Percentiles rank a stretch among this genome's conserved stretches.
Evolutionary conservation across 2,329 filamentous ascomycete genomes (phyloP).

Genomic region (Bimuria novae-zelandiae): DNA sequence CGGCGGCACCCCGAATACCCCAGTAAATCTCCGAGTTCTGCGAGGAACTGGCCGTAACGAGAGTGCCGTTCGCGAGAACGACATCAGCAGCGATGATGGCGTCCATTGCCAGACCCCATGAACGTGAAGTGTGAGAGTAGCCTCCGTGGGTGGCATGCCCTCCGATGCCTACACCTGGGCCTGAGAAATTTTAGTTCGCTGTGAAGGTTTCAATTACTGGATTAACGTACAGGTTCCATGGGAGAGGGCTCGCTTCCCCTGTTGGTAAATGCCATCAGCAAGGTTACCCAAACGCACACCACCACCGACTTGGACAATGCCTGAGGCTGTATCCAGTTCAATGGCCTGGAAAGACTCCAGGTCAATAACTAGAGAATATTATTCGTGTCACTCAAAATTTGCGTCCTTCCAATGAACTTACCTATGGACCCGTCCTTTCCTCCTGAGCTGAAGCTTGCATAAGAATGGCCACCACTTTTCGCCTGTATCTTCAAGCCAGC

Average conservation of each 20-base stretch:
- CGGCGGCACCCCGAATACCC: conserved; percentile 48
- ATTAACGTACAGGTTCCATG: background rate
- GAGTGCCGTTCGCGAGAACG: conserved; percentile 47
- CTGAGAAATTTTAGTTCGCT: background rate
- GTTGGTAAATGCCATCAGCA: conserved; percentile 1
- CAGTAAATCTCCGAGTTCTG: conserved; percentile 48
- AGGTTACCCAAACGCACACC: conserved; percentile 54
- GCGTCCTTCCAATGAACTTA: background rate
- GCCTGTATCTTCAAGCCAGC: conserved; percentile 62
- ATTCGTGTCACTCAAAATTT: background rate
- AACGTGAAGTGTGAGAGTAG: conserved; percentile 42
- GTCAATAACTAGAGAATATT: conserved; percentile 44
- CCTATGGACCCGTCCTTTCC: conserved; percentile 50
- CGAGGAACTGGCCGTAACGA: conserved; percentile 40
- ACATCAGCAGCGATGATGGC: conserved; percentile 41
- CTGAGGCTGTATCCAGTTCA: conserved; percentile 46
- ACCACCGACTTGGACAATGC: conserved; percentile 52
- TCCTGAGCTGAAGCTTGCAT: conserved; percentile 57
- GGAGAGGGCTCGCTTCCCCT: conserved; percentile 6
- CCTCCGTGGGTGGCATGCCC: conserved; percentile 42
- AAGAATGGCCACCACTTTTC: conserved; percentile 69
- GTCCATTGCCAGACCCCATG: conserved; percentile 44
- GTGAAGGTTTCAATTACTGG: no score
- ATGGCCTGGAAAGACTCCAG: conserved; percentile 53
- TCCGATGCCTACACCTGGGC: conserved; percentile 48